Evolutionary conservation across 2,329 filamentous ascomycete species (phyloP), one percentile per base, ranked within the genome.

Genomic region (Aspergillus felis): DNA sequence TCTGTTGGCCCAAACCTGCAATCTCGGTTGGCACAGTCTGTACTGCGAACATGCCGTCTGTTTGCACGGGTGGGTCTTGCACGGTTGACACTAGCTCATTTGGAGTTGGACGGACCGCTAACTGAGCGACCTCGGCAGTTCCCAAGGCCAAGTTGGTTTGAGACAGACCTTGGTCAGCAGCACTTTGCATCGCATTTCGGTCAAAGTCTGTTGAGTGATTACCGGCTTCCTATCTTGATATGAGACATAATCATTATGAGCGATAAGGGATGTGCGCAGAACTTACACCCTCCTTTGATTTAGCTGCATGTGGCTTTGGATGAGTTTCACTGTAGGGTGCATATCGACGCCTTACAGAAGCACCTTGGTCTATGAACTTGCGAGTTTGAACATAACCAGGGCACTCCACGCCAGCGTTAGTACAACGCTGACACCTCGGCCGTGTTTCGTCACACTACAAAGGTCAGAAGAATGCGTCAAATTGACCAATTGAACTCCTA

Each of bases 311-410:
- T 2, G 47, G 12, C 27, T 42, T 59, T 1, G 63, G 17, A 22
- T 59, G 59, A 25, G 35, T 42, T n/a, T 72, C 68, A 41, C 70
- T 68, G 60, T 75, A 75, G 22, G 73, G 73, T 54, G 72, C 72
- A 67, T 73, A 75, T 32, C 73, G 66, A 17, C 71, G 71, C 50
- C 75, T 69, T 25, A 77, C 72, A 20, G 74, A 73, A 24, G 73
- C 71, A 5, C 75, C 74, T 56, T 77, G 74, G 53, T 77, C 75
- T 50, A 77, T 74, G 56, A 77, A 77, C 47, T 77, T 77, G 56
- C 75, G 74, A 24, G 70, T 76, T 54, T 75, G 72, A 22, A 75
- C 70, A 68, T 76, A 77, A n/a, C 75, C 75, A 0, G 74, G 73
- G 49, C 74, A 77, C 53, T 75, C 68, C 25, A 73, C 69, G 12